Base-by-base conservation (phyloP, 129 eudicot species). In the Helianthus annuus region DNA sequence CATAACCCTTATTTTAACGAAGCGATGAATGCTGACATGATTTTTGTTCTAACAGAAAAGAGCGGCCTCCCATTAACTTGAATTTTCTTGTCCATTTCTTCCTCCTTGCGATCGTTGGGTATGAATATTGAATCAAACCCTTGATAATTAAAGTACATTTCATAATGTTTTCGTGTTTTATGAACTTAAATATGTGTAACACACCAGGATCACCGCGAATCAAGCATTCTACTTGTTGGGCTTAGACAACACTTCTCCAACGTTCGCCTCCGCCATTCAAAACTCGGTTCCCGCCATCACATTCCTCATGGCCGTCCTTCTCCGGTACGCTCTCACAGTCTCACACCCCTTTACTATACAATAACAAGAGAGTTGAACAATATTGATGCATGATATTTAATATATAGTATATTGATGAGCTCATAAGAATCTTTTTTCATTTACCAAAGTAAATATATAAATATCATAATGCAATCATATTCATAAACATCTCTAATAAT, bases 281-380 rank as follows among this genome's bases (percentile, higher is more conserved):
- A 94, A 94, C 75, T 94, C 97, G 7, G 98, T 94, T 60, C 98
- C 98, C 2, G 98, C 98, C 64, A 90, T 94, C 27, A 94, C 98
- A 27, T 94, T 94, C 58, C 91, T 94, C 80, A 85, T 94, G 97
- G 98, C 98, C 2, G 85, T 66, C 15, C 0, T 86, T 44, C 89
- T 90, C 82, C 72, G 98, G 98, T 73, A 83, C 81, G 86, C 49
- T 67, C 67, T 58, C 64, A 10, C 48, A n/a, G n/a, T n/a, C n/a
- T n/a, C n/a, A n/a, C n/a, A 36, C 29, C 46, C 29, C 44, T 19
- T 16, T 9, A 42, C 2, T 7, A 42, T 7, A 42, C 11, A 42
- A 42, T 42, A 42, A 42, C 46, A 40, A 7, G 7, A 10, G 7
- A 40, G 0, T 40, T 1, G 1, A 40, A 40, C 45, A 40, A 40